phyloP scores from a whole-genome alignment of 2,329 filamentous ascomycete species.

The Bisporella sp. region DNA sequence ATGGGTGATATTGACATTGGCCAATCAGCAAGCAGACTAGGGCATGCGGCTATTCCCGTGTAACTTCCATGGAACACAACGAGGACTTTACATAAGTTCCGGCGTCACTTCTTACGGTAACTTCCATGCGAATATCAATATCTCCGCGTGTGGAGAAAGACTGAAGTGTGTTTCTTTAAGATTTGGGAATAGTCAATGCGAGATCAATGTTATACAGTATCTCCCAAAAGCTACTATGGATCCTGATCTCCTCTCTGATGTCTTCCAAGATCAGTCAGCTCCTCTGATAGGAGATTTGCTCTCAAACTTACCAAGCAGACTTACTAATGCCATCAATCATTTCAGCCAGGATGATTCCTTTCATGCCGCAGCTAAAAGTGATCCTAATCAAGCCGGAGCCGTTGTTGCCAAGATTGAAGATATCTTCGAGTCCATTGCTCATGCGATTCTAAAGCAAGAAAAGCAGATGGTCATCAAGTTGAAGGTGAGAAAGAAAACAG shows the following conservation, averaged over 20 bases:
- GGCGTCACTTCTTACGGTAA: too few relatives aligned
- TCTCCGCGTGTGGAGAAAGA: too few relatives aligned
- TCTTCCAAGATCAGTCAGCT: conserved; percentile 2
- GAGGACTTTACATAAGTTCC: too few relatives aligned
- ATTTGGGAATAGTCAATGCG: not conserved
- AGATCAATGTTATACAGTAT: not conserved
- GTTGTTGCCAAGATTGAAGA: conserved; percentile 48
- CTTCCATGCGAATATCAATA: too few relatives aligned
- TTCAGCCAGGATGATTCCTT: not conserved
- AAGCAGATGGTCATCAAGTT: conserved; percentile 42
- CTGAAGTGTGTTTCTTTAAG: not conserved
- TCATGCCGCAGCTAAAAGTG: not conserved
- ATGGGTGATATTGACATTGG: too few relatives aligned
- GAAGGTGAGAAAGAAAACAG: conserved; percentile 25
- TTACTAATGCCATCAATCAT: not conserved
- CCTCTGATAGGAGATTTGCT: conserved; percentile 10
- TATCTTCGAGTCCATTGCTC: conserved; percentile 44
- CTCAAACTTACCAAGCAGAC: conserved; percentile 15
- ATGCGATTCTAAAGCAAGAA: conserved; percentile 38
- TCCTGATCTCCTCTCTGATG: conserved; percentile 8
- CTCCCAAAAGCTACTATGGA: conserved; percentile 11
- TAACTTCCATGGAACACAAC: too few relatives aligned
- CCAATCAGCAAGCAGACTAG: too few relatives aligned
- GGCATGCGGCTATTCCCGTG: too few relatives aligned
- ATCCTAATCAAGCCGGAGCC: conserved; percentile 16